Base-by-base conservation (phyloP, 371 early-diverging fungal species). In the Circinella umbellata region DNA sequence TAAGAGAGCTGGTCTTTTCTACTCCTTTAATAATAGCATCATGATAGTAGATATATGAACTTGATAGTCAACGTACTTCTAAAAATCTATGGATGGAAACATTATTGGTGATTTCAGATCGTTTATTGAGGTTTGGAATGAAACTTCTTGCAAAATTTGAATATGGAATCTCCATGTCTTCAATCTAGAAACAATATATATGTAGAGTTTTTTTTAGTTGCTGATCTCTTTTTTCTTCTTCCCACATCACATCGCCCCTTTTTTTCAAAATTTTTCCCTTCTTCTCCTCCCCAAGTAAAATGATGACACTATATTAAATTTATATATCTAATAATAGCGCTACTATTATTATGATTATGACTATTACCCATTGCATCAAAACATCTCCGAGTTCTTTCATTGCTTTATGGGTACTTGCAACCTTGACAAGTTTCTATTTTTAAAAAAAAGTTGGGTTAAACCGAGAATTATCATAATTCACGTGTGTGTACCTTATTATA, bases 141-240 rank as follows among this genome's bases (percentile, higher is more conserved):
- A 67, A 83, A 13, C 76, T 73, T 62, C 78, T 71, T 60, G 69
- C 75, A 76, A 77, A 87, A 37, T 80, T 80, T 7, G 82, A 75
- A 68, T 87, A 87, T n/a, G 87, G 81, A 4, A 69, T 73, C 71
- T 85, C 85, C 74, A 87, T 76, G 67, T 85, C 85, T 68, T 85
- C 69, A 7, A 84, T 70, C 83, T 86, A 49, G 34, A 66, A 20
- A 27, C 27, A 27, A 27, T 27, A 27, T 27, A 27, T 1, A 27
- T 2, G 27, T 27, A 27, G 27, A 27, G 27, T 27, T 27, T 27
- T 27, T 27, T 27, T 27, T 27, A 27, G 27, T 27, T 27, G 27
- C 27, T 27, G 27, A 27, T 27, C 27, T 27, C 0, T 27, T 27
- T 27, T 27, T 27, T 27, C 27, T 27, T 27, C 27, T 27, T 42